Conservation (phyloP, 768 basidiomycete genomes). For the Kwoniella dejecticola region DNA sequence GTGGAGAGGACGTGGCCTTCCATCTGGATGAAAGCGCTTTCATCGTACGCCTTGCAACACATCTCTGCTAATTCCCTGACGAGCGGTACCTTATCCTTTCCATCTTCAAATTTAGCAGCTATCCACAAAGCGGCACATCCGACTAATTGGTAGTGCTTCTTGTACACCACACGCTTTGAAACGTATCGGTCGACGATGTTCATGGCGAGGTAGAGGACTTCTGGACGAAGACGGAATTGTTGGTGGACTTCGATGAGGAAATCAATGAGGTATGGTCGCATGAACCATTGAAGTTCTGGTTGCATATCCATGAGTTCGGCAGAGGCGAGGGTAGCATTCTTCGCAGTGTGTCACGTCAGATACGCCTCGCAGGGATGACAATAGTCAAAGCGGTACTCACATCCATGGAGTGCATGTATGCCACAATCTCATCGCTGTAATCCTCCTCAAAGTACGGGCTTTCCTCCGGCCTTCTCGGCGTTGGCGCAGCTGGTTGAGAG, state of each 20-base stretch:
- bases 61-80: constrained; percentile 92
- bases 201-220: constrained; percentile 96
- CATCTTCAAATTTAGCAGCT: constrained; percentile 98
- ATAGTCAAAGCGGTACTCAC: constrained; percentile 63
- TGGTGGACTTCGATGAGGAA: constrained; percentile 99
- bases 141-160: constrained; percentile 98
- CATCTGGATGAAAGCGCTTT: constrained; percentile 98
- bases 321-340: constrained; percentile 87
- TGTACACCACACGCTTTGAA: constrained; percentile 95
- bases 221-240: constrained; percentile 94
- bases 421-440: constrained; percentile 87
- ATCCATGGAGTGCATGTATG: constrained; percentile 99
- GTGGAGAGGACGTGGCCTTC: constrained; percentile 95
- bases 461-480: constrained; percentile 33
- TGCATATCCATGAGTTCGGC: constrained; percentile 97
- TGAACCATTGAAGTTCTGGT: constrained; percentile 98
- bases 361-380: neutral
- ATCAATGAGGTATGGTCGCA: constrained; percentile 97
- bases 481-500: constrained; percentile 11
- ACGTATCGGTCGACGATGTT: constrained; percentile 99
- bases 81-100: constrained; percentile 95
- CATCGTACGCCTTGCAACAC: constrained; percentile 95
- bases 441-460: constrained; percentile 82
- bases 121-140: constrained; percentile 99
- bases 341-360: constrained; percentile 19